A percentile compares a stretch with the other conserved stretches of the same genome.
phyloP scores from a whole-genome alignment of 352 stramenopile genomes.

The Globisporangium rhizosaccharum region DNA sequence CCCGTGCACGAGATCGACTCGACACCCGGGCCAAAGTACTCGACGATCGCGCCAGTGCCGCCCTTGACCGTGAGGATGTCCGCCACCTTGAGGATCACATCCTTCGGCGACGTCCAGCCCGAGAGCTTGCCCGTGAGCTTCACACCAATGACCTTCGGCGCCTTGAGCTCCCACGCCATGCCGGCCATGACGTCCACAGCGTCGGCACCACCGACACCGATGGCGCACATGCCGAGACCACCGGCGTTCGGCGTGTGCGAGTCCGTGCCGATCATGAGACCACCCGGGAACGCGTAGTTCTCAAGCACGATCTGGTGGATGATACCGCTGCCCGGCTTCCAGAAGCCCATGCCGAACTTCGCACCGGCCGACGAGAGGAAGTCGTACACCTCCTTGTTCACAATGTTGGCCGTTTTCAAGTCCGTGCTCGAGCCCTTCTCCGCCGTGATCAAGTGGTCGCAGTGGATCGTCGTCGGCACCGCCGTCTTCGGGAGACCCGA shows the following conservation, averaged over 20 bases:
- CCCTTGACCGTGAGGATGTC: conserved; percentile 93
- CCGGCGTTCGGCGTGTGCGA: conserved; percentile 93
- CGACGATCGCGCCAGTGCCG: conserved; percentile 90
- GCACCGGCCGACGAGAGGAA: conserved; percentile 88
- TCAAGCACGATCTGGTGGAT: conserved; percentile 94
- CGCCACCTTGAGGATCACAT: conserved; percentile 93
- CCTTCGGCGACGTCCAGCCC: conserved; percentile 92
- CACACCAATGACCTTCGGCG: conserved; percentile 93
- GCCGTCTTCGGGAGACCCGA: conserved; percentile 90
- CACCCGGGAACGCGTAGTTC: conserved; percentile 93
- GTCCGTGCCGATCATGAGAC: conserved; percentile 94
- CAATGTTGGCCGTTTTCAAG: conserved; percentile 83
- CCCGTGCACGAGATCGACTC: conserved; percentile 93
- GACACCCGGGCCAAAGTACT: conserved; percentile 92
- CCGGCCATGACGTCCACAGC: conserved; percentile 93
- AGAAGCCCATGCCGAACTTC: conserved; percentile 94
- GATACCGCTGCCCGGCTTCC: conserved; percentile 91
- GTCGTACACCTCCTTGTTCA: conserved; percentile 92
- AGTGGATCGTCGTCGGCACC: conserved; percentile 92
- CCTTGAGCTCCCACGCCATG: conserved; percentile 94
- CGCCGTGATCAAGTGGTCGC: conserved; percentile 93
- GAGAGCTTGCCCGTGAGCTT: conserved; percentile 91
- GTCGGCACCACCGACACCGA: conserved; percentile 90
- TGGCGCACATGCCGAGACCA: conserved; percentile 91
- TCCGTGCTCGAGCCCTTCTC: conserved; percentile 88